Conservation (phyloP, 2,329 filamentous ascomycete species). For the Dendrostoma leiphaemia region DNA sequence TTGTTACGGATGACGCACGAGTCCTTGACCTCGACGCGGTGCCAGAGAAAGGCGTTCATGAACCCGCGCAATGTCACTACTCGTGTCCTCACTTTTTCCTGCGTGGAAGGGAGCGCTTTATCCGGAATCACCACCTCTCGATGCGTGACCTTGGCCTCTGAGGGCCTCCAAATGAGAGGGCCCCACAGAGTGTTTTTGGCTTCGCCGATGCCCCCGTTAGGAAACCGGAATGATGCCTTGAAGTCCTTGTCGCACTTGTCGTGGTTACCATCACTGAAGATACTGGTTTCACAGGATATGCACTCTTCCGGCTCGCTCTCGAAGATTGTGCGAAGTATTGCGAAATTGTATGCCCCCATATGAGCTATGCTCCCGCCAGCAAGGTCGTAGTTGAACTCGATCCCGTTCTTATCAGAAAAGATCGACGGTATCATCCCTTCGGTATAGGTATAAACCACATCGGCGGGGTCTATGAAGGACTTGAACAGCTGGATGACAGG, state of each 20-base stretch:
- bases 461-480: slow-evolving; percentile 27
- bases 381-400: slow-evolving; percentile 31
- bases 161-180: slow-evolving; percentile 18
- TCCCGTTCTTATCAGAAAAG: slow-evolving; percentile 27
- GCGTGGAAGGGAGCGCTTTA: slow-evolving; percentile 17
- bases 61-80: slow-evolving; percentile 28
- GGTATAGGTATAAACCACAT: slow-evolving; percentile 26
- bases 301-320: slow-evolving; percentile 37
- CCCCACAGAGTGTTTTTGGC: slow-evolving; percentile 25
- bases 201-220: slow-evolving; percentile 32
- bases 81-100: slow-evolving; percentile 25
- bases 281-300: slow-evolving; percentile 28
- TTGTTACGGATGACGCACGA: slow-evolving; percentile 27
- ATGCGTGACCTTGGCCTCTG: slow-evolving; percentile 23
- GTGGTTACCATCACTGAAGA: slow-evolving; percentile 20
- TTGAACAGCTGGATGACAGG: slow-evolving; percentile 33
- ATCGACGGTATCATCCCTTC: slow-evolving; percentile 23
- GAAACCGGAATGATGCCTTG: slow-evolving; percentile 37
- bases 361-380: slow-evolving; percentile 31
- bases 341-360: slow-evolving; percentile 39
- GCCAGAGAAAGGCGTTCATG: slow-evolving; percentile 27
- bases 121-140: slow-evolving; percentile 24
- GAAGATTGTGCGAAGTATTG: slow-evolving; percentile 38
- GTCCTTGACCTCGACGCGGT: slow-evolving; percentile 35
- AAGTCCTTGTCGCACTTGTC: slow-evolving; percentile 31